Conservation (phyloP, 345 rosid species). For the Noccaea bulbosa region DNA sequence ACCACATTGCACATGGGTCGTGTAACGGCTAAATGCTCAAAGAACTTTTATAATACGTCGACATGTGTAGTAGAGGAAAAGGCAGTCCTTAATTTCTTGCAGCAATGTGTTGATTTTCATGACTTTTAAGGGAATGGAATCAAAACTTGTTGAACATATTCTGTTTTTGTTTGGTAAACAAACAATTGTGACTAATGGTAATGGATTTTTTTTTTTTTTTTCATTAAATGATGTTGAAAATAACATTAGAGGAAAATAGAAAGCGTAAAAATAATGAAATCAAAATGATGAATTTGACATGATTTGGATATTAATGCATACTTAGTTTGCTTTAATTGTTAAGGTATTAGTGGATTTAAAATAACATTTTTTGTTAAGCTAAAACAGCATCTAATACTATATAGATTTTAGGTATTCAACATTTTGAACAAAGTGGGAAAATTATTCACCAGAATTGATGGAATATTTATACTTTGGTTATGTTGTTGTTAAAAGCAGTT, state of each 20-base stretch:
- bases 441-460: background rate
- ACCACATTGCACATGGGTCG: constrained; percentile 35
- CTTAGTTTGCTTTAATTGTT: background rate
- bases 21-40: constrained; percentile 35
- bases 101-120: constrained; percentile 2
- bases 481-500: no score
- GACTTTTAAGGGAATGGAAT: background rate
- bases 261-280: background rate
- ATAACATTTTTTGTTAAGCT: background rate
- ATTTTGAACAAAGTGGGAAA: background rate
- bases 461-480: no score
- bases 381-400: background rate
- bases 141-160: constrained; percentile 6
- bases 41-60: background rate
- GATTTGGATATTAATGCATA: background rate
- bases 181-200: background rate
- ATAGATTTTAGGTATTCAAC: background rate
- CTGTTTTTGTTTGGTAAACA: constrained; percentile 21
- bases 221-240: no score
- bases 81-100: constrained; percentile 5
- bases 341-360: background rate
- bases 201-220: no score
- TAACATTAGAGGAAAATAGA: background rate
- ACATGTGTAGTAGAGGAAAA: background rate
- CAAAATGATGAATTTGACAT: background rate